These are phyloP conservation scores for Falciphora oryzae DNA, from an alignment of 2,329 filamentous ascomycete genomes.

Conservation along the genomic window DNA sequence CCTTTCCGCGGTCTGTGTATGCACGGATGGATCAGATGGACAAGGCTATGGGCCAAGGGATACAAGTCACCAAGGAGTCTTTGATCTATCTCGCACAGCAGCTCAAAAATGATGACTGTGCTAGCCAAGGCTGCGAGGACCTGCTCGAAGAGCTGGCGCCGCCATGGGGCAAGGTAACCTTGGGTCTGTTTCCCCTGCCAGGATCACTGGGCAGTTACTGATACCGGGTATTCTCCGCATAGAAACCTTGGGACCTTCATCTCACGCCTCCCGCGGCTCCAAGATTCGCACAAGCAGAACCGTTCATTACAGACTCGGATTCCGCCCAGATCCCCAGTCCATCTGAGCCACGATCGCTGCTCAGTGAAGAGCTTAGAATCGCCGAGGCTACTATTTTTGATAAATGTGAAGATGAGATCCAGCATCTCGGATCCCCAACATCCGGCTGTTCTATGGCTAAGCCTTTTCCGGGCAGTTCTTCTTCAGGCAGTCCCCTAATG, in stretches of 20 bases:
- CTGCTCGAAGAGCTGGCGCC: not conserved
- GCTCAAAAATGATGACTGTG: not conserved
- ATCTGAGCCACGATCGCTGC: conserved; percentile 14
- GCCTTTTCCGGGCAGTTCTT: not conserved
- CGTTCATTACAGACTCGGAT: conserved; percentile 4
- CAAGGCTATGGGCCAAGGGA: not conserved
- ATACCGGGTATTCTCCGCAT: not conserved
- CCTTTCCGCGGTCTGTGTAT: conserved; percentile 2
- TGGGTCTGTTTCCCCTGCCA: not conserved
- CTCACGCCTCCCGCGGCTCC: conserved; percentile 8
- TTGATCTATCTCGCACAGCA: conserved; percentile 1
- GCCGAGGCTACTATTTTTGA: not conserved
- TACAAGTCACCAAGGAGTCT: conserved; percentile 1
- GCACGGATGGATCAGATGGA: not conserved
- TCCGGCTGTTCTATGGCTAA: not conserved
- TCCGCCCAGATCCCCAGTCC: conserved; percentile 10
- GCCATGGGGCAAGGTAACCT: not conserved
- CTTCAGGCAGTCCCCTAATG: not conserved
- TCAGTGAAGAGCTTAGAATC: conserved; percentile 11
- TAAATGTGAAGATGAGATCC: not conserved
- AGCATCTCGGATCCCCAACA: not conserved
- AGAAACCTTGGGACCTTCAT: not conserved
- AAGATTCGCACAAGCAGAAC: not conserved
- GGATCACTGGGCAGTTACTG: no score
- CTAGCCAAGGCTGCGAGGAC: not conserved